Conservation (phyloP, 129 eudicot species). For the Lonicera japonica region DNA sequence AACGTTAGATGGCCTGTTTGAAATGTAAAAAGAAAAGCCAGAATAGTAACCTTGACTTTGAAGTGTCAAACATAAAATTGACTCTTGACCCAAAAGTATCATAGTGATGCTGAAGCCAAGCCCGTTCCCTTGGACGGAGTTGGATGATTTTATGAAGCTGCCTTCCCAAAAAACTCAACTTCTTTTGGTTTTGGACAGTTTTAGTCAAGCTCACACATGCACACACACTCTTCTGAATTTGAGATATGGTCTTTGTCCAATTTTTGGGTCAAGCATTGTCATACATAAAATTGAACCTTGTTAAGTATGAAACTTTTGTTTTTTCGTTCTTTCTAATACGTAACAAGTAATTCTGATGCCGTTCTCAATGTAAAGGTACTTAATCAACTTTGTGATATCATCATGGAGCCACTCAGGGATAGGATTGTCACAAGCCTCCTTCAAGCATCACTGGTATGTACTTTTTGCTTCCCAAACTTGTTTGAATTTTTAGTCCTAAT, state of each 20-base stretch:
- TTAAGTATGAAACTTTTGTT: background rate
- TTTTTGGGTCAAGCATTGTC: background rate
- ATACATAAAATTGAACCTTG: background rate
- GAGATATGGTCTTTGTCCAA: background rate
- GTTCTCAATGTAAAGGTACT: slow-evolving; percentile 47
- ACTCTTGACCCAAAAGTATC: too few species aligned
- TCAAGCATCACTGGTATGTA: slow-evolving; percentile 83
- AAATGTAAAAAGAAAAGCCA: too few species aligned
- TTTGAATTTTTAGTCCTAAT: background rate
- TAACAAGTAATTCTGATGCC: slow-evolving; percentile 1
- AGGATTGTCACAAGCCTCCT: slow-evolving; percentile 92
- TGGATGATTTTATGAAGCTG: too few species aligned
- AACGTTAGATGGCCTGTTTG: too few species aligned
- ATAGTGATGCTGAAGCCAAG: too few species aligned
- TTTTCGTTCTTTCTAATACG: background rate
- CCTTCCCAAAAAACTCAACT: too few species aligned
- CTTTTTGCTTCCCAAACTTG: background rate
- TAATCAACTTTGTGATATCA: slow-evolving; percentile 80
- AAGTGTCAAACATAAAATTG: too few species aligned
- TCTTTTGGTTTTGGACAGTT: too few species aligned
- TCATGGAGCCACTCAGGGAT: slow-evolving; percentile 87
- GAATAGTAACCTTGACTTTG: too few species aligned
- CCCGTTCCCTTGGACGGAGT: too few species aligned
- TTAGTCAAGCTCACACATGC: background rate
- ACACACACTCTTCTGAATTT: background rate